Conservation (phyloP, 2,329 filamentous ascomycete genomes). For the Cladosporium colombiae region DNA sequence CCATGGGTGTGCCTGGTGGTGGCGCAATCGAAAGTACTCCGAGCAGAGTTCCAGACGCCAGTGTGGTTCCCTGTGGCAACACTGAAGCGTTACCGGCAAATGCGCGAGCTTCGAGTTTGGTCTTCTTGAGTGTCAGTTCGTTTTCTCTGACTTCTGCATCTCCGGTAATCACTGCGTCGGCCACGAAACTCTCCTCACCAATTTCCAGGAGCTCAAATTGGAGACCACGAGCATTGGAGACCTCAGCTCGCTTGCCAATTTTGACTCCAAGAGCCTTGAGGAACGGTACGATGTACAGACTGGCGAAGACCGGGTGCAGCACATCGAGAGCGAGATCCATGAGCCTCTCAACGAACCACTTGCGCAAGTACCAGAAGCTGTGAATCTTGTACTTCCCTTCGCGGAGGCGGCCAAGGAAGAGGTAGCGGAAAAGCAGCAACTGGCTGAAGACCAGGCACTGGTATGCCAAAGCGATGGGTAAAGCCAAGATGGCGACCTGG, state of each 20-base stretch:
- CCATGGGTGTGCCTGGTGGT: conserved; percentile 23
- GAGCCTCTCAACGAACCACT: conserved; percentile 30
- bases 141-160: conserved; percentile 26
- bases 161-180: conserved; percentile 28
- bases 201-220: conserved; percentile 29
- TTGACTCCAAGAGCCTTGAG: conserved; percentile 28
- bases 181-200: conserved; percentile 29
- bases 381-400: conserved; percentile 28
- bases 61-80: conserved; percentile 27
- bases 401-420: conserved; percentile 23
- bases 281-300: conserved; percentile 31
- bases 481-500: conserved; percentile 26
- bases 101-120: conserved; percentile 26
- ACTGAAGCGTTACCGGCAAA: conserved; percentile 30
- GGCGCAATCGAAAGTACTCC: conserved; percentile 30
- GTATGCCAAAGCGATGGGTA: conserved; percentile 29
- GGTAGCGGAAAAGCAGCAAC: conserved; percentile 25
- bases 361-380: conserved; percentile 28
- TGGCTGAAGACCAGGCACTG: conserved; percentile 27
- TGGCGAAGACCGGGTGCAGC: conserved; percentile 30
- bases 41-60: conserved; percentile 28
- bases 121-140: conserved; percentile 29
- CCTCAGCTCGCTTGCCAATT: conserved; percentile 29
- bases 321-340: conserved; percentile 31
- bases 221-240: conserved; percentile 29